Conservation (phyloP, 495 filamentous ascomycete species). For the Hypoxylon lenormandii region DNA sequence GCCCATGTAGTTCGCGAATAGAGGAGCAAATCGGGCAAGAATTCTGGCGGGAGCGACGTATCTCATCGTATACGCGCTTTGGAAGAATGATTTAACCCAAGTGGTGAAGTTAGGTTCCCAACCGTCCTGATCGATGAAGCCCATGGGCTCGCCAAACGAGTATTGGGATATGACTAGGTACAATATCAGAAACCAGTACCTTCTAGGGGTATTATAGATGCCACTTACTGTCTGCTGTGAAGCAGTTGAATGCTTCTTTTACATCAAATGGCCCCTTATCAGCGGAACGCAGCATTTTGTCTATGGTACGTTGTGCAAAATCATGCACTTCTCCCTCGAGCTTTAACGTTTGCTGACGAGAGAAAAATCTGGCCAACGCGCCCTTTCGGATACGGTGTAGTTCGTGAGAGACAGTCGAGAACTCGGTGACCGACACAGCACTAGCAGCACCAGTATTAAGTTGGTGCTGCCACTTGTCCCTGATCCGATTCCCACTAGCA, state of each 20-base stretch:
- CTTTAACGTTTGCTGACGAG: constrained; percentile 56
- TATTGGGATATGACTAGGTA: constrained; percentile 60
- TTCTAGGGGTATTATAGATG: neutral
- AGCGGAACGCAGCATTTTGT: constrained; percentile 50
- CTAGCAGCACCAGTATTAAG: constrained; percentile 32
- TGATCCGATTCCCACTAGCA: constrained; percentile 47
- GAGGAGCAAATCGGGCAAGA: constrained; percentile 29
- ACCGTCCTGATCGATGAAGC: constrained; percentile 44
- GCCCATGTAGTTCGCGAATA: constrained; percentile 41
- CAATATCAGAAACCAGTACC: constrained; percentile 4
- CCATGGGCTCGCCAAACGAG: constrained; percentile 48
- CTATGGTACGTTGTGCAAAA: constrained; percentile 57
- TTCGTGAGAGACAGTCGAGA: constrained; percentile 46
- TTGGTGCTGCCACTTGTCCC: constrained; percentile 54
- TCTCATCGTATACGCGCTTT: constrained; percentile 52
- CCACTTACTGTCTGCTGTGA: constrained; percentile 52
- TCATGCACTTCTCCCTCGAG: constrained; percentile 62
- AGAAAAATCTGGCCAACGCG: constrained; percentile 59
- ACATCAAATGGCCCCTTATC: constrained; percentile 46
- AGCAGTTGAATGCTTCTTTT: constrained; percentile 54
- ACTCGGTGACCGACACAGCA: constrained; percentile 7
- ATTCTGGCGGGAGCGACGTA: constrained; percentile 31
- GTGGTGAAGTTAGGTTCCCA: constrained; percentile 49
- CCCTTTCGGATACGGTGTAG: constrained; percentile 51
- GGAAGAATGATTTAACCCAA: constrained; percentile 44